A percentile compares a stretch with the other conserved stretches of the same genome.
phyloP scores from a whole-genome alignment of 257 asterid species.

The Fraxinus americana region DNA sequence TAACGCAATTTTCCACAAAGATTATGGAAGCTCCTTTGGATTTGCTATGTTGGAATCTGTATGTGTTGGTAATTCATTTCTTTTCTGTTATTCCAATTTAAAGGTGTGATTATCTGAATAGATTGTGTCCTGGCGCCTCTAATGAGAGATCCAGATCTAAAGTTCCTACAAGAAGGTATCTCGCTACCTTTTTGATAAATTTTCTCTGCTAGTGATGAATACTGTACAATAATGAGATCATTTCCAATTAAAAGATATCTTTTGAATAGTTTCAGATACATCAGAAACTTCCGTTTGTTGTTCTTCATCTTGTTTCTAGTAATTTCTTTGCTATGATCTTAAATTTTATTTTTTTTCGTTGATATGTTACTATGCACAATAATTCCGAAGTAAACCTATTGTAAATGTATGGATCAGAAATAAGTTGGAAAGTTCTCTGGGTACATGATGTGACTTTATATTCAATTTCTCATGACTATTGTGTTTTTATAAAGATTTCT shows the following conservation, averaged over 20 bases:
- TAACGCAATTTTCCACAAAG: conserved; percentile 2
- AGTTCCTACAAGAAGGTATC: conserved; percentile 64
- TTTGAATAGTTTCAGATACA: conserved; percentile 4
- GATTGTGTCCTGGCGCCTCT: conserved; percentile 64
- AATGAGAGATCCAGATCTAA: conserved; percentile 36
- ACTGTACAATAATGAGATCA: background rate
- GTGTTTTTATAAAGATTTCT: conserved; percentile 3
- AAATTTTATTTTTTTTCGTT: conserved; percentile 3
- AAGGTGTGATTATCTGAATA: conserved; percentile 73
- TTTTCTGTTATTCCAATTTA: conserved; percentile 26
- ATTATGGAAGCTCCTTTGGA: conserved; percentile 9
- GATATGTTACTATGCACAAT: background rate
- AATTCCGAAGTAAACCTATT: conserved; percentile 8
- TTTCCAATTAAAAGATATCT: conserved; percentile 9
- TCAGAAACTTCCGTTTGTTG: background rate
- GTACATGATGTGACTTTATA: conserved; percentile 3
- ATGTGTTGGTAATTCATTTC: conserved; percentile 9
- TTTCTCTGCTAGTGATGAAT: conserved; percentile 16
- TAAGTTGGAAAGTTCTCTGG: conserved; percentile 6
- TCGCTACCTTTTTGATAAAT: conserved; percentile 2
- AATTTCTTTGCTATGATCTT: background rate
- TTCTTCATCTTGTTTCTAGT: background rate
- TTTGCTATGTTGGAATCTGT: conserved; percentile 13
- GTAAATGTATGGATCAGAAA: conserved; percentile 12
- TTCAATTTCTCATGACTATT: conserved; percentile 9